Evolutionary conservation across 352 stramenopile genomes (phyloP), one percentile per base, ranked within the genome.

Genomic region (Aphanomyces cochlioides): DNA sequence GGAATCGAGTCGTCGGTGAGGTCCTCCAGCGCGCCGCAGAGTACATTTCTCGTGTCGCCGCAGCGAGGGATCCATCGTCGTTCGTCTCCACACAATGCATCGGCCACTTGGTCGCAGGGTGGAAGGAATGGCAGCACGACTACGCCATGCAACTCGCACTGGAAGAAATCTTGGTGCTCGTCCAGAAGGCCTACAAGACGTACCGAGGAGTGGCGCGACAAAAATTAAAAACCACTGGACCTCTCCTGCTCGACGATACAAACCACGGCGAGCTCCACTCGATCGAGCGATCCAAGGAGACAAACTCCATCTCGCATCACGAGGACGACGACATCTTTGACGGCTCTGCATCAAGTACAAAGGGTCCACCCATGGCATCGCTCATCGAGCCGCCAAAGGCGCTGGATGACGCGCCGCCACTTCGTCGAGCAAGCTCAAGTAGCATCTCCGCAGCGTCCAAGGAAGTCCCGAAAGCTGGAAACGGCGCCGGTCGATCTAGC

Each of bases 101-200:
- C 40, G 28, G 19, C 8, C 39, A 67, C 43, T 21, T 67, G 41
- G 10, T 28, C 19, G 19, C 21, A 10, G 59, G 13, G 41, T 67
- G 59, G 59, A 37, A 40, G 7, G n/a, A 41, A 5, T 67, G 59
- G 59, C 3, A 67, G 41, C 7, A 17, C 39, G 41, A 54, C 8
- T 56, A 67, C 41, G 10, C 59, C n/a, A 43, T 67, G 59, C 54
- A 17, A 10, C 17, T 67, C n/a, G 38, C 59, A 4, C 13, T 67
- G 21, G 59, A 67, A 56, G 7, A 28, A 1, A 13, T 67, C 10
- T 28, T 67, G 3, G 38, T 50, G n/a, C 10, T 41, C 10, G 48
- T 67, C 36, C 59, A 67, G 12, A 48, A 50, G 28, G 59, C 59
- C 4, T 36, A 37, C 36, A n/a, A 45, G 10, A 67, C 59, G 59